Evolutionary conservation across 805 yeast genomes (phyloP), one percentile per base, ranked within the genome.

Genomic region (Candida insectalens): DNA sequence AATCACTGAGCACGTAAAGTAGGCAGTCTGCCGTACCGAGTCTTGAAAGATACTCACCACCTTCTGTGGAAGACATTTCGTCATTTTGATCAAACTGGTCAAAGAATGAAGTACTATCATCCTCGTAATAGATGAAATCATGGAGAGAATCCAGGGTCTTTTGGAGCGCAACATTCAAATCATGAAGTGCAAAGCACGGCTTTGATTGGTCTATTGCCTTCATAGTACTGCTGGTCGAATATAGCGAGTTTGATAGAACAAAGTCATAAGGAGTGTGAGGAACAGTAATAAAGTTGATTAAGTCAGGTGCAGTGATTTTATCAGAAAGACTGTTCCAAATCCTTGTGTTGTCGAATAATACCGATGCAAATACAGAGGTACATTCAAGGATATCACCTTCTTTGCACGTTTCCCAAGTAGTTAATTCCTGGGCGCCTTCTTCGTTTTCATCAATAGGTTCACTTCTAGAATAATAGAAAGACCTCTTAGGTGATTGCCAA

Each of bases 241-340:
- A 60, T 41, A 74, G 53, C 0, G 77, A 71, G 38, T 66, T 67
- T 2, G 84, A 73, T 23, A 65, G 57, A 4, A 69, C 62, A 43
- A 67, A 75, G 45, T 81, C 87, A 49, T 64, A 78, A 0, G 89
- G 80, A 2, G 72, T 68, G 35, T 74, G 67, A 6, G 63, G 55
- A 35, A 76, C 46, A 2, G 68, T 60, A 6, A 79, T 49, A 25
- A 72, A 62, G 2, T 62, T 53, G 12, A 75, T 40, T 64, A 82
- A 69, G 10, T 62, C 59, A 8, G 62, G 57, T 38, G 64, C 59
- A 1, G 57, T 45, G 6, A 74, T 47, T 14, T 49, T 48, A n/a
- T 55, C 59, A 12, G 63, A 51, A 32, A 59, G 47, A 37, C 55
- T 62, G 18, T 55, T 52, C 68, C 77, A 64, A 39, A 67, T 65